Evolutionary conservation across 164 flowering plant species (phyloP).

Genomic region (Chloranthus sessilifolius): DNA sequence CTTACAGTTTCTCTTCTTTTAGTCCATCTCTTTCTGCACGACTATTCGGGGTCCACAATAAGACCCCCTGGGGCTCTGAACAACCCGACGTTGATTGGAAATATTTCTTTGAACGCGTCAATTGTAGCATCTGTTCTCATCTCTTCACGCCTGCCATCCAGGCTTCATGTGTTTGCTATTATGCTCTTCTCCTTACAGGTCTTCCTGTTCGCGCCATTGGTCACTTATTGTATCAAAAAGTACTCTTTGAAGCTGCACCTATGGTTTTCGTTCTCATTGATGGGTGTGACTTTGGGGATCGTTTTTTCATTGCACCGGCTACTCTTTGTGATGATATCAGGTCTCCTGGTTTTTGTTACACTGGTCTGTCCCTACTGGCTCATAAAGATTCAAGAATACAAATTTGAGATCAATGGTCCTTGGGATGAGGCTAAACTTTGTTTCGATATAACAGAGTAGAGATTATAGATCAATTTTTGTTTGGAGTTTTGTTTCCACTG

Average conservation of each 20-base stretch:
- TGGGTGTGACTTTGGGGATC: conserved; percentile 44
- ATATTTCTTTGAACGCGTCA: conserved; percentile 84
- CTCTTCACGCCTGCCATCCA: conserved; percentile 90
- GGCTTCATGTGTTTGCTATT: conserved; percentile 77
- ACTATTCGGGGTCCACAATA: conserved; percentile 74
- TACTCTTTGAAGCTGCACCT: conserved; percentile 67
- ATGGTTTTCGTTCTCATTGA: conserved; percentile 56
- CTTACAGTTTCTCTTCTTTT: conserved; percentile 58
- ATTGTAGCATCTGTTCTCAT: conserved; percentile 88
- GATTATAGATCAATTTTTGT: too few relatives aligned
- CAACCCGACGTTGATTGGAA: conserved; percentile 69
- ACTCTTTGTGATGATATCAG: conserved; percentile 47
- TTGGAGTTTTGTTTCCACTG: too few relatives aligned
- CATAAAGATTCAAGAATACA: conserved; percentile 78
- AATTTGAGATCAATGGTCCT: conserved; percentile 99
- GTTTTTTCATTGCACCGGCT: conserved; percentile 48
- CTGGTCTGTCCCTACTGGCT: conserved; percentile 94
- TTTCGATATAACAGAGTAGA: conserved; percentile 79
- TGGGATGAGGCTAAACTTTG: conserved; percentile 99
- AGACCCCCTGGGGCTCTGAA: conserved; percentile 67
- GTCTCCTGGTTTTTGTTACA: conserved; percentile 57
- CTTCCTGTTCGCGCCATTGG: conserved; percentile 87
- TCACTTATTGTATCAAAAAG: conserved; percentile 70
- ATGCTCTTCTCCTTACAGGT: conserved; percentile 87
- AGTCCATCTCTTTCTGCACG: conserved; percentile 89